Percentiles rank a stretch among this genome's conserved stretches.
Evolutionary conservation across 805 yeast species (phyloP).

Genomic region (Saccharomycopsis sp.): DNA sequence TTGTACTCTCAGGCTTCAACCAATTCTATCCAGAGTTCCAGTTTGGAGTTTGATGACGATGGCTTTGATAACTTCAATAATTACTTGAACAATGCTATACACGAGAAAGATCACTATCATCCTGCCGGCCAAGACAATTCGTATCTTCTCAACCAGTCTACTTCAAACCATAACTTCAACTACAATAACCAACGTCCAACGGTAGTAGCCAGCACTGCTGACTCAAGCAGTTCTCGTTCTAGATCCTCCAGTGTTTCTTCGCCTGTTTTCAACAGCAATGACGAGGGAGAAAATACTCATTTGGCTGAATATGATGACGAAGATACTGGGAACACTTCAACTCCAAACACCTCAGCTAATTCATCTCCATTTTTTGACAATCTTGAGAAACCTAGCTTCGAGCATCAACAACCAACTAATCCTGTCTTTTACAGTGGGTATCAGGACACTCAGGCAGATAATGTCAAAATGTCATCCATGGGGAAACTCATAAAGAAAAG

Average conservation of each 20-base stretch:
- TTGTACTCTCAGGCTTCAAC: background rate
- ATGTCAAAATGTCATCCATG: background rate
- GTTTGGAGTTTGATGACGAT: conserved; percentile 1
- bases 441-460: background rate
- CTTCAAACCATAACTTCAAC: background rate
- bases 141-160: background rate
- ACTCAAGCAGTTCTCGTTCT: background rate
- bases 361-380: background rate
- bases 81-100: background rate
- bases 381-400: background rate
- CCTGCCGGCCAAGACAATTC: background rate
- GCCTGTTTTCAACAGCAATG: background rate
- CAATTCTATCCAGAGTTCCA: background rate
- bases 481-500: background rate
- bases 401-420: background rate
- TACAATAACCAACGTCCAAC: no score
- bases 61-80: background rate
- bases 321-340: background rate
- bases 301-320: background rate
- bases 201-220: background rate
- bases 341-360: background rate
- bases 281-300: background rate
- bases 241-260: background rate
- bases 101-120: background rate
- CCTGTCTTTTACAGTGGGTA: no score